A percentile compares a stretch with the other conserved stretches of the same genome.
These are phyloP conservation scores for Mycosarcoma maydis DNA, from an alignment of 1,284 basidiomycete genomes.

Conservation along the genomic window DNA sequence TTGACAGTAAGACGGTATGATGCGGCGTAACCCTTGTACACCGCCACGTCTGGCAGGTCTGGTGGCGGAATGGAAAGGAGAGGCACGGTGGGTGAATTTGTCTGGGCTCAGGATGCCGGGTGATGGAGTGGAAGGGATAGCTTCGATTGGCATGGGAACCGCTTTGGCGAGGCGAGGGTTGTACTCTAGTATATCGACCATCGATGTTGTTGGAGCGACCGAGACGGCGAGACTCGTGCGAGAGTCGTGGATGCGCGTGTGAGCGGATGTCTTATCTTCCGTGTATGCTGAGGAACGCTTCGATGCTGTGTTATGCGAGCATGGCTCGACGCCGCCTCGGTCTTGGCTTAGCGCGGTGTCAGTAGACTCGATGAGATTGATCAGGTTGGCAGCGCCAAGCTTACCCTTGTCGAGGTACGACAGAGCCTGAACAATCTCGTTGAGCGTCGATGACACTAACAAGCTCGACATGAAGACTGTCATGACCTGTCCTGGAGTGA, in stretches of 20 bases:
- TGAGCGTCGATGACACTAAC: slow-evolving; percentile 84
- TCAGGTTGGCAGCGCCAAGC: slow-evolving; percentile 78
- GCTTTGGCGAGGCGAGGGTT: slow-evolving; percentile 29
- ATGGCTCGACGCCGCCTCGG: neutral
- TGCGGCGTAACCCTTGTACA: slow-evolving; percentile 38
- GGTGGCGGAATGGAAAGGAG: neutral
- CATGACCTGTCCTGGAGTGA: slow-evolving; percentile 82
- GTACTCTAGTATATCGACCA: slow-evolving; percentile 28
- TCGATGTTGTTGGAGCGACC: neutral
- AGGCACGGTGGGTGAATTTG: slow-evolving; percentile 11
- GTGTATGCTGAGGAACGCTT: slow-evolving; percentile 14
- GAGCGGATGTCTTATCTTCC: slow-evolving; percentile 8
- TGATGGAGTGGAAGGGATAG: slow-evolving; percentile 28
- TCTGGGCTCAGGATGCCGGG: slow-evolving; percentile 14
- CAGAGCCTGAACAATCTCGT: slow-evolving; percentile 83
- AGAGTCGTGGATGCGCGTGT: neutral
- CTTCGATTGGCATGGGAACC: slow-evolving; percentile 47
- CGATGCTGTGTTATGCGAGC: slow-evolving; percentile 4
- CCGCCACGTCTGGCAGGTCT: neutral
- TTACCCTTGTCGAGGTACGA: slow-evolving; percentile 85
- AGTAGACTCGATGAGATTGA: slow-evolving; percentile 72
- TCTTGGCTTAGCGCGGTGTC: neutral
- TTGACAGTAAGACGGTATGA: slow-evolving; percentile 56
- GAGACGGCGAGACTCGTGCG: neutral
- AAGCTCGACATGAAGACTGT: slow-evolving; percentile 96